These are phyloP conservation scores for Debaryomyces prosopidis DNA, from an alignment of 805 yeast species.

Conservation along the genomic window DNA sequence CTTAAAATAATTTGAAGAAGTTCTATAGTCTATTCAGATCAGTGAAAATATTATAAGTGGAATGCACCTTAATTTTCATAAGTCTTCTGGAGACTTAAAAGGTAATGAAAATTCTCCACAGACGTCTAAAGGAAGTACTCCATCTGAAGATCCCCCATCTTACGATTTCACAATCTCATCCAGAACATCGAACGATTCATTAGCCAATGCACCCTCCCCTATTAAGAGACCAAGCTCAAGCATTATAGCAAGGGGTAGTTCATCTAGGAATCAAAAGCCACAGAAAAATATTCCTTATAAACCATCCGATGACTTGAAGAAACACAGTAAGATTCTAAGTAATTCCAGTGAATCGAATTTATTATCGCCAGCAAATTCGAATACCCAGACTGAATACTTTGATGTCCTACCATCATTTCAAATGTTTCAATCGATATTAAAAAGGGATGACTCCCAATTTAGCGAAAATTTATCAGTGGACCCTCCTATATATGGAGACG, in stretches of 20 bases:
- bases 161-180: background rate
- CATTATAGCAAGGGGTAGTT: background rate
- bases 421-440: conserved; percentile 56
- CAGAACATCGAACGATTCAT: background rate
- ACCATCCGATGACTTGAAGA: conserved; percentile 37
- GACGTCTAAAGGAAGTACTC: background rate
- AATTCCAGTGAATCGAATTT: background rate
- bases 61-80: background rate
- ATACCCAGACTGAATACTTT: conserved; percentile 40
- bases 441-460: conserved; percentile 42
- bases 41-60: background rate
- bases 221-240: background rate
- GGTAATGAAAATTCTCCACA: background rate
- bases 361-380: conserved; percentile 23
- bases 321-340: conserved; percentile 27
- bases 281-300: conserved; percentile 29
- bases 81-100: background rate
- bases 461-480: conserved; percentile 29
- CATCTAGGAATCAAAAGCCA: background rate
- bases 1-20: background rate
- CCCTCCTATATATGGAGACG: conserved; percentile 42
- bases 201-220: background rate
- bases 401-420: conserved; percentile 71
- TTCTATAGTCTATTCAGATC: no score
- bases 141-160: conserved; percentile 6